Evolutionary conservation across 805 yeast species (phyloP), one percentile per base, ranked within the genome.

Genomic region (Komagataella populi): DNA sequence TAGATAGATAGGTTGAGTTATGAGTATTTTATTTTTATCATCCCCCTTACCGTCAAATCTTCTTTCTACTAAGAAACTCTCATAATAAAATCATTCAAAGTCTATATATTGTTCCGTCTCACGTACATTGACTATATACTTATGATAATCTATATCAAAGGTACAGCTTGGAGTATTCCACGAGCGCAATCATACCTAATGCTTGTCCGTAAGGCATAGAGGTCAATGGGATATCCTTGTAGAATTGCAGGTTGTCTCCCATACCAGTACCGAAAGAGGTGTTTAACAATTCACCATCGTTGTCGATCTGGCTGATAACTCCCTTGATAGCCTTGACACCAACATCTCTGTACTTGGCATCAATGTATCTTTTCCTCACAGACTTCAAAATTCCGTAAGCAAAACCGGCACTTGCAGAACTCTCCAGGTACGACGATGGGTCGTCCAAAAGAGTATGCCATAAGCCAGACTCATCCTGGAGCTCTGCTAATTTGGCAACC

Each of bases 191-290:
- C 51, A 66, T 66, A n/a, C 68, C 70, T 68, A 66, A 63, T 7
- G 69, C 69, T 52, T 30, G 39, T 30, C 39, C 39, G 39, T 30
- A 30, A 30, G 39, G 39, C 70, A 66, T 66, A 6, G 60, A 55
- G 3, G 69, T 66, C 46, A 66, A 57, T 22, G 67, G 67, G 51
- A 66, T 66, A 47, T 66, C 67, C 54, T 59, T 63, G 52, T 66
- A 66, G 46, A 63, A 65, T 54, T 66, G 68, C 49, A 65, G 55
- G 48, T 52, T 53, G 43, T 59, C 59, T 16, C 70, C 70, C 66
- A 66, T 65, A 12, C 67, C 68, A 5, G 70, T 66, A 24, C 70
- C 70, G 50, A 66, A 66, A 3, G 69, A 65, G 30, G 70, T 66
- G 45, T 65, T 63, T 22, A 59, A 53, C 46, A 66, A 56, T 49